Evolutionary conservation across 441 rosid genomes (phyloP).

Genomic region (Flueggea neowawraea): DNA sequence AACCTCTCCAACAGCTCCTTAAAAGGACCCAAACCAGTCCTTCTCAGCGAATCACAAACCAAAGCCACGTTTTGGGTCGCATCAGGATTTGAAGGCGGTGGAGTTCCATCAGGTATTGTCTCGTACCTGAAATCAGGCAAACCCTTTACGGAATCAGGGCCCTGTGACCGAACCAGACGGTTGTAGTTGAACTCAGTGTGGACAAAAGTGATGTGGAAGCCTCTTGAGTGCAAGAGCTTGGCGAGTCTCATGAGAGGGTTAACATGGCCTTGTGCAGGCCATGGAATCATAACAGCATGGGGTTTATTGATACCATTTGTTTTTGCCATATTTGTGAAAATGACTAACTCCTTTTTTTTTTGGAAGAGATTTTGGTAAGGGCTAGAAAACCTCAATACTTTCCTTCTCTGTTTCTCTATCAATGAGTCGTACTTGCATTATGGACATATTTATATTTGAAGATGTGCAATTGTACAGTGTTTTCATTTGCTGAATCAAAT

Average conservation of each 20-base stretch:
- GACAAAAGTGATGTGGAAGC: constrained; percentile 9
- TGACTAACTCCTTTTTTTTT: too few relatives aligned
- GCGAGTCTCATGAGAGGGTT: constrained; percentile 3
- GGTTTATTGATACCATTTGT: not conserved
- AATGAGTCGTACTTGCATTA: too few relatives aligned
- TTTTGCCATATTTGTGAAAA: not conserved
- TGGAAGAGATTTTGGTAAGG: too few relatives aligned
- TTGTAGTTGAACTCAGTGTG: constrained; percentile 9
- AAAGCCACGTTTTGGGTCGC: constrained; percentile 6
- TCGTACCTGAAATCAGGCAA: constrained; percentile 5
- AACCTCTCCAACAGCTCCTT: constrained; percentile 1
- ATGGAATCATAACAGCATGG: constrained; percentile 1
- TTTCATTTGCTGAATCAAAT: too few relatives aligned
- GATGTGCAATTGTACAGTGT: too few relatives aligned
- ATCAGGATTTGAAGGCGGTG: constrained; percentile 2
- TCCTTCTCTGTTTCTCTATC: too few relatives aligned
- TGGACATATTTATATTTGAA: too few relatives aligned
- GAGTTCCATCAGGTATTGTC: constrained; percentile 9
- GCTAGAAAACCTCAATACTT: too few relatives aligned
- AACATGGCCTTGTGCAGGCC: constrained; percentile 5
- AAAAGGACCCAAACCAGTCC: not conserved
- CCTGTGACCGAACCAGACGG: not conserved
- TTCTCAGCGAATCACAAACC: constrained; percentile 2
- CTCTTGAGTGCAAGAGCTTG: constrained; percentile 8
- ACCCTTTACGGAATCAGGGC: constrained; percentile 3